phyloP scores from a whole-genome alignment of 805 yeast genomes.

The Metschnikowia aberdeeniae region DNA sequence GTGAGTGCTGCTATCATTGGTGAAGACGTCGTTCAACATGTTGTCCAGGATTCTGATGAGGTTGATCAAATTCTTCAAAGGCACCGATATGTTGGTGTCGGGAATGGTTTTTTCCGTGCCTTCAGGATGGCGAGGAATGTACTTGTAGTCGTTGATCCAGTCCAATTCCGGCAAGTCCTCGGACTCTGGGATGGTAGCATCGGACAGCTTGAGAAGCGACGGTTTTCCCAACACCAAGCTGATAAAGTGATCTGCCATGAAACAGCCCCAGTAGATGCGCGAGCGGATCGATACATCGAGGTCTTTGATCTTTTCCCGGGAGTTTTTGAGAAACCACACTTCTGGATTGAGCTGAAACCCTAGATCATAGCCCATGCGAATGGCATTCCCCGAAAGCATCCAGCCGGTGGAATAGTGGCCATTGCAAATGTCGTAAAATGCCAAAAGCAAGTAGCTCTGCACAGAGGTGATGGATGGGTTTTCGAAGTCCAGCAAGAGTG shows the following conservation, averaged over 20 bases:
- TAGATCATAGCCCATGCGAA: conserved; percentile 61
- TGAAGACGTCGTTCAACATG: conserved; percentile 43
- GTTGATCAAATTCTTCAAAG: conserved; percentile 40
- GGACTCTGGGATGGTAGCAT: conserved; percentile 58
- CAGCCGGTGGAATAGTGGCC: conserved; percentile 58
- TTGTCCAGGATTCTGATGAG: conserved; percentile 43
- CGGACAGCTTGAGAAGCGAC: conserved; percentile 48
- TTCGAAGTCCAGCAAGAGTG: conserved; percentile 39
- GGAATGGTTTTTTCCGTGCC: conserved; percentile 1
- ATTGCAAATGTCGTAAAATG: conserved; percentile 58
- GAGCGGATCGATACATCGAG: conserved; percentile 54
- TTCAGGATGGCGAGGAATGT: conserved; percentile 20
- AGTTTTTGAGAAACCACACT: conserved; percentile 48
- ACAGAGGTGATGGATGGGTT: conserved; percentile 51
- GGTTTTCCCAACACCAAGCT: conserved; percentile 59
- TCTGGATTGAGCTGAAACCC: conserved; percentile 61
- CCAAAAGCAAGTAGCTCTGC: conserved; percentile 55
- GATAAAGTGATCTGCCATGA: conserved; percentile 60
- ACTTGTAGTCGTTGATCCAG: conserved; percentile 59
- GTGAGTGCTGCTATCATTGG: conserved; percentile 27
- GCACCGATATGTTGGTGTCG: conserved; percentile 39
- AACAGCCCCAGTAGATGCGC: conserved; percentile 65
- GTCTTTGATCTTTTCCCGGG: conserved; percentile 37
- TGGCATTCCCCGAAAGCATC: conserved; percentile 60
- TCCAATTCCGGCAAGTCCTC: conserved; percentile 57